Percentiles rank a stretch among this genome's conserved stretches.
Conservation (phyloP, 768 basidiomycete genomes). For the Termitomyces sp. region DNA sequence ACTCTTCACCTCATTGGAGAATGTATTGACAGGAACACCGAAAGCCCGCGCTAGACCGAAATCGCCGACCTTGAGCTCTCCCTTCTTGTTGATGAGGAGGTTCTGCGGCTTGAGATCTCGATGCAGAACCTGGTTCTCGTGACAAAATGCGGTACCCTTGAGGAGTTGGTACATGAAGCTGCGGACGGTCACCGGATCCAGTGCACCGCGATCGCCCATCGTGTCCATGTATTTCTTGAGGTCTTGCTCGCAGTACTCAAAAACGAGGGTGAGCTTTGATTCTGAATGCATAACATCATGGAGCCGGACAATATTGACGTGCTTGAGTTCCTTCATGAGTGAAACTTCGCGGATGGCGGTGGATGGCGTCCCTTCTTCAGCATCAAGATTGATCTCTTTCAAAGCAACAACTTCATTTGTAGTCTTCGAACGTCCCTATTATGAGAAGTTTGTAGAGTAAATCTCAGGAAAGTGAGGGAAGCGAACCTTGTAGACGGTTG, state of each 20-base stretch:
- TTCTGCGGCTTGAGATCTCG: conserved; percentile 99
- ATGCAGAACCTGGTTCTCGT: conserved; percentile 97
- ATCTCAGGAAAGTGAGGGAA: neutral
- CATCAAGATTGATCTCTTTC: conserved; percentile 98
- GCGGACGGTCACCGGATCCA: conserved; percentile 85
- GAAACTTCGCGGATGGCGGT: conserved; percentile 99
- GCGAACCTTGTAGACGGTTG: conserved; percentile 91
- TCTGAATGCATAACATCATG: conserved; percentile 99
- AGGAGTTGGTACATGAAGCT: conserved; percentile 98
- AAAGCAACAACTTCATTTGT: conserved; percentile 99
- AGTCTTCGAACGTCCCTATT: conserved; percentile 85
- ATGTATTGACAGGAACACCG: conserved; percentile 98
- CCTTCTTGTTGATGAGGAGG: conserved; percentile 93
- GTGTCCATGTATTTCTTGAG: conserved; percentile 99
- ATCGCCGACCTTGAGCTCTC: conserved; percentile 95
- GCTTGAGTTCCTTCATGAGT: conserved; percentile 98
- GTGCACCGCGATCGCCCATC: conserved; percentile 91
- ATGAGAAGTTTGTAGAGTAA: neutral
- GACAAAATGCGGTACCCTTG: conserved; percentile 96
- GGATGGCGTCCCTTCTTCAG: conserved; percentile 97
- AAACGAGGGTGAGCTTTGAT: conserved; percentile 95
- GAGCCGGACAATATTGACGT: conserved; percentile 96
- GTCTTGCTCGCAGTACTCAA: conserved; percentile 98
- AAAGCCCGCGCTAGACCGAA: conserved; percentile 97
- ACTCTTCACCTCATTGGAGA: conserved; percentile 82